Base-by-base conservation (phyloP, 768 basidiomycete genomes). In the Udeniomyces megalosporus region DNA sequence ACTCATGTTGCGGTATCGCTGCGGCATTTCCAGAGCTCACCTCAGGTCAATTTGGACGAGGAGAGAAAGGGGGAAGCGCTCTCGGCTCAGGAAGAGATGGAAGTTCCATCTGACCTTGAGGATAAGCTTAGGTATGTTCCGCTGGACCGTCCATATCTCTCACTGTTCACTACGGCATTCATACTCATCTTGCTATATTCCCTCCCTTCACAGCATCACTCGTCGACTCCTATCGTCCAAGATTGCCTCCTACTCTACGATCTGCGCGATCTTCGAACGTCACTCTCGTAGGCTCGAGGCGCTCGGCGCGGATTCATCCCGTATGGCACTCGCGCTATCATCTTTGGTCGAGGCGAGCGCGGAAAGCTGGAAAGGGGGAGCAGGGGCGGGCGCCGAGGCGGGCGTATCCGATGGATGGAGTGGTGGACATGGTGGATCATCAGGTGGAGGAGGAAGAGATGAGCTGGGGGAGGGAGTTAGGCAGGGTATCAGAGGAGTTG, bases 241-340 rank as follows among this genome's bases (percentile, higher is more conserved):
- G 45, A 85, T 96, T 62, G 89, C 89, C 63, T 84, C 87, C 65
- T 95, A 91, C 88, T 87, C 91, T 69, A 84, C 85, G 69, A 83
- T 96, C 70, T 88, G 87, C 71, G 75, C 87, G 60, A 79, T 90
- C 59, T 80, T 84, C 22, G 93, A 97, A 75, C 84, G 90, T 65
- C 80, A 88, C 66, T 80, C 93, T 59, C 88, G 84, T 74, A 82
- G 92, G 75, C 82, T 88, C 70, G 86, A 92, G 79, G 85, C 88
- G 75, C 85, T 86, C 77, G 84, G 86, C 79, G 88, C 86, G 24
- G 91, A 93, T 74, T 73, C 89, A 47, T 79, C 86, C 49, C 80
- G 91, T 50, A 71, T 92, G 66, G 87, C 88, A 10, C 86, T 91
- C 68, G 86, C 86, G 28, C 73, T 91, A 54, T 80, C 83, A 68